Percentiles rank a stretch among this genome's conserved stretches.
Conservation (phyloP, 2,329 filamentous ascomycete genomes). For the Cercospora sp. region DNA sequence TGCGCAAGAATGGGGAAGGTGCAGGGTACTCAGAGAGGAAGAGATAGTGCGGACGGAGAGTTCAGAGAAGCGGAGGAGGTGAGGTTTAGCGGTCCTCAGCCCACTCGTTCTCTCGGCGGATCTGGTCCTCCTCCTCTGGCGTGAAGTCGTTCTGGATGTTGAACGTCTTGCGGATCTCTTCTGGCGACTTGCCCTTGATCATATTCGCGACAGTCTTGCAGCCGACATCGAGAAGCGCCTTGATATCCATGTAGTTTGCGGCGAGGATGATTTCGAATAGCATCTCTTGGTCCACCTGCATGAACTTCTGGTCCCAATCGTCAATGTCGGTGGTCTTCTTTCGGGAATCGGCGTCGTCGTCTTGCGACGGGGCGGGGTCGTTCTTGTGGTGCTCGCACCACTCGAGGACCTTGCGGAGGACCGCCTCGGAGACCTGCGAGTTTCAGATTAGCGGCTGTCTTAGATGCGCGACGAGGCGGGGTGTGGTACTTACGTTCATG, state of each 20-base stretch:
- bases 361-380: slow-evolving; percentile 76
- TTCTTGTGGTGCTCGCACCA: slow-evolving; percentile 96
- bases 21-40: neutral
- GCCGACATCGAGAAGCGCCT: slow-evolving; percentile 92
- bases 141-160: slow-evolving; percentile 99
- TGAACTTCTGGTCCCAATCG: slow-evolving; percentile 99
- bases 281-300: slow-evolving; percentile 99
- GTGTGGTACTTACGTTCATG: slow-evolving; percentile 60
- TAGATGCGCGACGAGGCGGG: neutral
- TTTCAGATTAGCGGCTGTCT: slow-evolving; percentile 33
- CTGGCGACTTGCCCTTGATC: slow-evolving; percentile 99
- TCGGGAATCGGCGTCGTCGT: slow-evolving; percentile 89
- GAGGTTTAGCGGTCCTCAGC: slow-evolving; percentile 40
- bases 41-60: neutral
- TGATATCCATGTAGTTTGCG: slow-evolving; percentile 98
- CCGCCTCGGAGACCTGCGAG: slow-evolving; percentile 76
- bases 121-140: slow-evolving; percentile 98
- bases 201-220: slow-evolving; percentile 99
- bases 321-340: slow-evolving; percentile 99
- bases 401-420: slow-evolving; percentile 93
- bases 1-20: slow-evolving; percentile 1
- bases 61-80: neutral
- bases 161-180: slow-evolving; percentile 99
- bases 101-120: slow-evolving; percentile 57
- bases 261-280: slow-evolving; percentile 98